Base-by-base conservation (phyloP, 1,284 basidiomycete species). In the Melampsora larici-populina region DNA sequence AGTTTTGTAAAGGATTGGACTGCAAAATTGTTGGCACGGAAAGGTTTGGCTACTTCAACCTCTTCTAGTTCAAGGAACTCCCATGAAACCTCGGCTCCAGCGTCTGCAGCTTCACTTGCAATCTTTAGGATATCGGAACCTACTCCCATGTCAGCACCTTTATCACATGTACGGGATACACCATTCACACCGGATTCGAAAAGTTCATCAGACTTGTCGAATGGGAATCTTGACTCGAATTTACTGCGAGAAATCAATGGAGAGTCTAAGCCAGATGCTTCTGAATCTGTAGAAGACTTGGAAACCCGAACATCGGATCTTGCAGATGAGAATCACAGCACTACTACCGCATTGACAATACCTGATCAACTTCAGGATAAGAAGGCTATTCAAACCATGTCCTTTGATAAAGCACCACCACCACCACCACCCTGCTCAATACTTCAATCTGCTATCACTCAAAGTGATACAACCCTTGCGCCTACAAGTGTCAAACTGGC, bases 1-100 rank as follows among this genome's bases (percentile, higher is more conserved):
- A 89, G 91, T 81, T 99, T 96, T 83, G 88, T 92, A 55, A 94
- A 95, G 83, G 93, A 96, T 67, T 99, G 85, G 81, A 82, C 81
- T 64, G 79, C 79, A 58, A 84, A 84, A 79, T 79, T 84, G 1
- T 62, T 82, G 21, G 51, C 67, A 31, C 26, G 75, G 13, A 77
- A 70, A 64, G 67, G 60, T 17, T n/a, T 70, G 64, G 13, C n/a
- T 65, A 1, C 55, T 60, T 60, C 55, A 60, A 31, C 55, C 55
- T 60, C 18, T 11, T 24, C 24, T 26, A 60, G 80, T 78, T 67
- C 78, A 49, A 51, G 65, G 40, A 46, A 63, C 36, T 18, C 33
- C 17, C 13, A 11, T n/a, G 64, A 66, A 36, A n/a, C 21, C 40
- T 24, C 26, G 6, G 18, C 31, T 24, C 31, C 24, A 46, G 36